Conservation (phyloP, 1,139 yeast species). For the Yamadazyma sp. region DNA sequence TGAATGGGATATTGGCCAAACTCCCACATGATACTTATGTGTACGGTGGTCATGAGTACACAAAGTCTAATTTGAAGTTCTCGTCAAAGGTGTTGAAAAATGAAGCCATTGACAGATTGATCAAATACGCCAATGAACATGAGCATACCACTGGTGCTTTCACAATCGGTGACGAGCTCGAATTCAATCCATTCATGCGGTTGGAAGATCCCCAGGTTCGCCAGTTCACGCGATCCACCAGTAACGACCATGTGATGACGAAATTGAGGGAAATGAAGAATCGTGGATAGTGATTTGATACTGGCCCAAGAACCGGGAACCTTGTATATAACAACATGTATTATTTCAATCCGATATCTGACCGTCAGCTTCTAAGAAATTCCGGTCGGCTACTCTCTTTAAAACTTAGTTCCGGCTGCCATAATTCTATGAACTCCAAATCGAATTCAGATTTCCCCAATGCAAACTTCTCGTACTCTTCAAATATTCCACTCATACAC, state of each 20-base stretch:
- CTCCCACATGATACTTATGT: slow-evolving; percentile 73
- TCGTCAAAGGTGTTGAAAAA: slow-evolving; percentile 61
- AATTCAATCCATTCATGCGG: slow-evolving; percentile 89
- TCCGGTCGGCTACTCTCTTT: slow-evolving; percentile 35
- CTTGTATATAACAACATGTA: no score
- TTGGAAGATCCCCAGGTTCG: slow-evolving; percentile 57
- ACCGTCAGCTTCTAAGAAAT: slow-evolving; percentile 24
- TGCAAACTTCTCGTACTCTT: slow-evolving; percentile 90
- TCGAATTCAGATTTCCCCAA: slow-evolving; percentile 93
- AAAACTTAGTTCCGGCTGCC: slow-evolving; percentile 47
- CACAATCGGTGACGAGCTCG: slow-evolving; percentile 80
- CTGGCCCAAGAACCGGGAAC: no score
- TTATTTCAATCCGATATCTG: no score
- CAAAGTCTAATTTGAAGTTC: slow-evolving; percentile 76
- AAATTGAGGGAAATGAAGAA: slow-evolving; percentile 72
- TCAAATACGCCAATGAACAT: slow-evolving; percentile 46
- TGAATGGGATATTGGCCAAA: slow-evolving; percentile 55
- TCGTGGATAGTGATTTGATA: neutral
- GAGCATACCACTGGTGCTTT: slow-evolving; percentile 82
- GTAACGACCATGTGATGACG: slow-evolving; percentile 59
- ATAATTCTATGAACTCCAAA: slow-evolving; percentile 58
- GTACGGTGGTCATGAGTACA: slow-evolving; percentile 95
- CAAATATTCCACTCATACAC: slow-evolving; percentile 90
- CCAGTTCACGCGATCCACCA: slow-evolving; percentile 38
- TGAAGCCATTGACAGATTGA: slow-evolving; percentile 56